Conservation (phyloP, 164 flowering plant genomes). For the Annona cherimola region DNA sequence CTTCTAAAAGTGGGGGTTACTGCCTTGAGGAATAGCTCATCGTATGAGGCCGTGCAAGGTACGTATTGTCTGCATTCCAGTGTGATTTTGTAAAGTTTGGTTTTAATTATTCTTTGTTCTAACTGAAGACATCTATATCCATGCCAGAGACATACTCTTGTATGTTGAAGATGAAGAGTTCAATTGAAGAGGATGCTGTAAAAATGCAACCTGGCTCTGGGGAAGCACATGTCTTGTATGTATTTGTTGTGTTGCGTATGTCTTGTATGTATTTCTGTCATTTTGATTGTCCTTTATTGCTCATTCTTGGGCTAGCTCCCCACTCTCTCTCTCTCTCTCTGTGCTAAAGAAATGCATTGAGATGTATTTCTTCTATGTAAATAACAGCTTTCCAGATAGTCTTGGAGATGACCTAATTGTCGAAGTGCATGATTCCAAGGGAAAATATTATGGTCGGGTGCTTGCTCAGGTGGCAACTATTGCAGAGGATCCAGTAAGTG, state of each 20-base stretch:
- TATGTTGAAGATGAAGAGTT: slow-evolving; percentile 69
- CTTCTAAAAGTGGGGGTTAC: slow-evolving; percentile 75
- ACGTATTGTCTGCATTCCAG: slow-evolving; percentile 5
- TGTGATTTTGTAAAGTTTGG: not conserved
- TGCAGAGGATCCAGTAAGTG: slow-evolving; percentile 73
- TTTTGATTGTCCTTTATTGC: slow-evolving; percentile 5
- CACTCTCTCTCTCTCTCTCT: not conserved
- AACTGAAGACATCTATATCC: not conserved
- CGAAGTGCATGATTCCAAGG: slow-evolving; percentile 81
- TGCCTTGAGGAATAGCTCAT: slow-evolving; percentile 61
- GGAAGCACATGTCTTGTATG: slow-evolving; percentile 92
- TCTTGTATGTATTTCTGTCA: not conserved
- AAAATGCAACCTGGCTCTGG: slow-evolving; percentile 90
- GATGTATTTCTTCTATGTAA: not conserved
- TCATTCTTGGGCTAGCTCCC: slow-evolving; percentile 1
- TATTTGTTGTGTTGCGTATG: slow-evolving; percentile 8
- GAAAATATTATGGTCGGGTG: slow-evolving; percentile 75
- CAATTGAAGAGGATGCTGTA: slow-evolving; percentile 61
- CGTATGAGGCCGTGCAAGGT: slow-evolving; percentile 82
- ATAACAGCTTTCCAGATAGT: slow-evolving; percentile 84
- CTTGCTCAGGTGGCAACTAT: slow-evolving; percentile 79
- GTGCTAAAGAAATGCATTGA: not conserved
- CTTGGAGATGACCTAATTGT: slow-evolving; percentile 81
- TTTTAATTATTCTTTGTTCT: not conserved
- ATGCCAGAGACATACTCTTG: slow-evolving; percentile 71